Evolutionary conservation across 1,284 basidiomycete species (phyloP).

Genomic region (Pterula multifida): DNA sequence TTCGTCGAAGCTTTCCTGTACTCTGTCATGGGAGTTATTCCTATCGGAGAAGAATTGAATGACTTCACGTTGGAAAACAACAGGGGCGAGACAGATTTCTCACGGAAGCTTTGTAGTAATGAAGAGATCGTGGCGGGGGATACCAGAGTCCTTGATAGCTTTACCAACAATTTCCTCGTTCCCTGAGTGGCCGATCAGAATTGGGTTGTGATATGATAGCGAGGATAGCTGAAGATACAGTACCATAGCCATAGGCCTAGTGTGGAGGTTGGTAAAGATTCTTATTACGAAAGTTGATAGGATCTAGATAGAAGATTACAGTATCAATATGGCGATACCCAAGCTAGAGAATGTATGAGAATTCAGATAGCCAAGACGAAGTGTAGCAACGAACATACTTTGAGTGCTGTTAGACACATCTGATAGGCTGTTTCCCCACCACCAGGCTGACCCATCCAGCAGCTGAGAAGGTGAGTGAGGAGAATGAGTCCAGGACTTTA

Average conservation of each 20-base stretch:
- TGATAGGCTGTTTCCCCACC: conserved; percentile 21
- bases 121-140: conserved; percentile 35
- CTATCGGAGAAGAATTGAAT: conserved; percentile 11
- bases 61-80: conserved; percentile 3
- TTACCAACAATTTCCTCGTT: conserved; percentile 38
- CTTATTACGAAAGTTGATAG: too few relatives aligned
- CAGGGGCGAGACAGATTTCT: conserved; percentile 3
- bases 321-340: conserved; percentile 31
- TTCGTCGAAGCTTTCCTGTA: conserved; percentile 38
- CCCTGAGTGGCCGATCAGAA: too few relatives aligned
- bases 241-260: conserved; percentile 22
- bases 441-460: conserved; percentile 28
- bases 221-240: neutral
- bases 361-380: too few relatives aligned
- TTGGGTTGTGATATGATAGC: too few relatives aligned
- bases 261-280: too few relatives aligned
- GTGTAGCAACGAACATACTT: conserved; percentile 12
- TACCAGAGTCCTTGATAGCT: conserved; percentile 33
- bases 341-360: conserved; percentile 11
- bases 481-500: neutral
- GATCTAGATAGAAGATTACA: conserved; percentile 15
- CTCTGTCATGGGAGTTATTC: conserved; percentile 28
- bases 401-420: conserved; percentile 25
- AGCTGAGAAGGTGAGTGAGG: conserved; percentile 15
- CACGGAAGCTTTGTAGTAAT: conserved; percentile 36